Percentiles rank a stretch among this genome's conserved stretches.
Evolutionary conservation across 2,329 filamentous ascomycete species (phyloP).

Genomic region (Gnomoniopsis sp.): DNA sequence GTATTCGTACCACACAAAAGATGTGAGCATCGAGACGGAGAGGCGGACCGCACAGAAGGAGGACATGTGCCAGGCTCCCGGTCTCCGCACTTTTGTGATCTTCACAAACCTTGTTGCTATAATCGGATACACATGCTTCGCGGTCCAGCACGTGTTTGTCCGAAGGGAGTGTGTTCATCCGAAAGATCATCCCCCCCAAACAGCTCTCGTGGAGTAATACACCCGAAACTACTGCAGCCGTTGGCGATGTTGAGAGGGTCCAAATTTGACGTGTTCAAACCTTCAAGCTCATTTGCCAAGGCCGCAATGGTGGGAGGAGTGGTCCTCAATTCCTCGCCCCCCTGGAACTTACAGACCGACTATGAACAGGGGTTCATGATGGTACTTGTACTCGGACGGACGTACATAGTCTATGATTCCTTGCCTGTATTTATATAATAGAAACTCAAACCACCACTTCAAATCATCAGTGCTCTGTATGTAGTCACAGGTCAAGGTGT

Average conservation of each 20-base stretch:
- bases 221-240: neutral
- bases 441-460: neutral
- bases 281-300: neutral
- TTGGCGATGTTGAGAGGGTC: neutral
- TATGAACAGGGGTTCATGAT: neutral
- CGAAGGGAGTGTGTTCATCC: neutral
- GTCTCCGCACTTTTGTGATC: too few relatives aligned
- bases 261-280: neutral
- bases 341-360: neutral
- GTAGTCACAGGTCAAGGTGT: neutral
- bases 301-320: neutral
- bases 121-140: too few relatives aligned
- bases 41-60: too few relatives aligned
- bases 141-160: too few relatives aligned
- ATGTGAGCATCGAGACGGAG: too few relatives aligned
- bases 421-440: neutral
- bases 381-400: too few relatives aligned
- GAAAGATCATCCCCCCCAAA: neutral
- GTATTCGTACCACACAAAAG: neutral
- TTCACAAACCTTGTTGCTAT: too few relatives aligned
- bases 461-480: too few relatives aligned
- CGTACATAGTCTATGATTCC: too few relatives aligned
- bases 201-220: neutral
- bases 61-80: too few relatives aligned
- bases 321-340: neutral